Conservation (phyloP, 345 rosid genomes). For the Salix udensis region DNA sequence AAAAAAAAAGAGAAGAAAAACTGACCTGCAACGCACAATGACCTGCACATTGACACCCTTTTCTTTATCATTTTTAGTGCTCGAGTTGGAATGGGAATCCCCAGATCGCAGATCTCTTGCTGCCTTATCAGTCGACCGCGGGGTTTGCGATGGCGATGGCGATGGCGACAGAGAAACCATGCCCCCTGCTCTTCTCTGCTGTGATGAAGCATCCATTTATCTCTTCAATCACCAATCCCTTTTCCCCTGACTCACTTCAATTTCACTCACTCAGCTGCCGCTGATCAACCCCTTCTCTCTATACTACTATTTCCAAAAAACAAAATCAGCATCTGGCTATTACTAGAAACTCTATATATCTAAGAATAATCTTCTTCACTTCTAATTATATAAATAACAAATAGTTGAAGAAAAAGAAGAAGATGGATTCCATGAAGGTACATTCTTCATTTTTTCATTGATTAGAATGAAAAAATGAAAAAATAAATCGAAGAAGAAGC, state of each 20-base stretch:
- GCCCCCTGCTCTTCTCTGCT: constrained; percentile 70
- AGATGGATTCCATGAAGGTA: not conserved
- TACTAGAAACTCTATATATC: not conserved
- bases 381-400: not conserved
- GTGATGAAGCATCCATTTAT: constrained; percentile 55
- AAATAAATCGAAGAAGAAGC: not conserved
- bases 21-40: constrained; percentile 90
- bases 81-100: constrained; percentile 64
- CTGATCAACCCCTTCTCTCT: not conserved
- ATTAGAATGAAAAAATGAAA: not conserved
- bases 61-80: constrained; percentile 66
- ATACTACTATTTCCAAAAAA: not conserved
- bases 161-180: constrained; percentile 74
- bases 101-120: constrained; percentile 80
- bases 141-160: constrained; percentile 84
- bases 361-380: not conserved
- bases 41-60: constrained; percentile 99
- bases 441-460: not conserved
- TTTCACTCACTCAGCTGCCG: not conserved
- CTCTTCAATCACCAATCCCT: not conserved
- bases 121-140: constrained; percentile 80
- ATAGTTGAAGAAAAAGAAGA: not conserved
- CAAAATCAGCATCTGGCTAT: not conserved
- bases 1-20: not conserved
- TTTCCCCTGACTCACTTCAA: not conserved